phyloP scores from a whole-genome alignment of 2,329 filamentous ascomycete genomes.

The Hypoxylon rubiginosum region DNA sequence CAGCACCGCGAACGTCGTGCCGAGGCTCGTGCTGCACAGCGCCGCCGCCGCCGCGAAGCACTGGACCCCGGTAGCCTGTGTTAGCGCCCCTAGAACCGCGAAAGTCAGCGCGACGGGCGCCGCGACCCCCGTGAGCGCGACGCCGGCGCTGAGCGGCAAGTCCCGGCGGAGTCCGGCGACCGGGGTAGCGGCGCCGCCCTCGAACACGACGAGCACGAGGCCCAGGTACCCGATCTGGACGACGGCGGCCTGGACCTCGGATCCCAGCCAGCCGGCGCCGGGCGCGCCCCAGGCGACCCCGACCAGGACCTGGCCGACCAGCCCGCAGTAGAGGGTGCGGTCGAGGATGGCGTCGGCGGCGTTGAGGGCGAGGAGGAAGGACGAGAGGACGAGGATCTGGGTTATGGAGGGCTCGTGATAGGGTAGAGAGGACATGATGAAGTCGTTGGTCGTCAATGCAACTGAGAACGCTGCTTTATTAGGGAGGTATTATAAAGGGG shows the following conservation, averaged over 20 bases:
- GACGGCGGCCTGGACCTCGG: slow-evolving; percentile 65
- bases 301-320: slow-evolving; percentile 78
- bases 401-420: slow-evolving; percentile 75
- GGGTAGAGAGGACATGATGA: slow-evolving; percentile 54
- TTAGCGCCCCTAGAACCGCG: slow-evolving; percentile 61
- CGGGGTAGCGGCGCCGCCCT: slow-evolving; percentile 73
- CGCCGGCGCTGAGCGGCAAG: slow-evolving; percentile 68
- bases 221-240: slow-evolving; percentile 80
- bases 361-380: slow-evolving; percentile 75
- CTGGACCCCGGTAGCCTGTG: slow-evolving; percentile 67
- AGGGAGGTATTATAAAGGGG: neutral
- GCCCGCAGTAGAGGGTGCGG: slow-evolving; percentile 73
- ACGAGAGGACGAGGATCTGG: slow-evolving; percentile 70
- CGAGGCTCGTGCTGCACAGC: slow-evolving; percentile 52
- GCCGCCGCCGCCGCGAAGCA: slow-evolving; percentile 57
- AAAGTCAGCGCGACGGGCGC: slow-evolving; percentile 77
- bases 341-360: slow-evolving; percentile 69
- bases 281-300: slow-evolving; percentile 79
- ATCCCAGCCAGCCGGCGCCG: slow-evolving; percentile 70
- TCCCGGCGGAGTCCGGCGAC: slow-evolving; percentile 70
- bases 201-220: slow-evolving; percentile 78
- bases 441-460: neutral
- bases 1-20: slow-evolving; percentile 68
- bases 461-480: neutral
- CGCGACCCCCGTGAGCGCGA: slow-evolving; percentile 75